Conservation (phyloP, 441 rosid species). For the Viola pubescens region DNA sequence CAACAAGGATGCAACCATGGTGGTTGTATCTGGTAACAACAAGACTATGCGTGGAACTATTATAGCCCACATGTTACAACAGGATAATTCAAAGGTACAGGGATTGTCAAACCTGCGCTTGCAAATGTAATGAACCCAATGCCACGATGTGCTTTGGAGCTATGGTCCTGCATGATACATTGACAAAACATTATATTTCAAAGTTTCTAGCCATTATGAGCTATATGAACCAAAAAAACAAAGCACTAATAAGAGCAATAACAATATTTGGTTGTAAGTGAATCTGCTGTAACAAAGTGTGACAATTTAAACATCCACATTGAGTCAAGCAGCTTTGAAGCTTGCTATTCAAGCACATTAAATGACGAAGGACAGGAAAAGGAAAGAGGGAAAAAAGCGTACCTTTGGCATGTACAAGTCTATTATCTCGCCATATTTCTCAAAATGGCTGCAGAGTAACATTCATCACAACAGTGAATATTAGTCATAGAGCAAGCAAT, state of each 20-base stretch:
- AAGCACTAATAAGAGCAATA: no score
- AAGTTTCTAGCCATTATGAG: not conserved
- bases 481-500: not conserved
- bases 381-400: constrained; percentile 12
- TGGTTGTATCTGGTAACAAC: not conserved
- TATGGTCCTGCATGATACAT: constrained; percentile 52
- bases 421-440: constrained; percentile 80
- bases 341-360: no score
- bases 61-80: not conserved
- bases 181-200: no score
- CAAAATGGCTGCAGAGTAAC: constrained; percentile 67
- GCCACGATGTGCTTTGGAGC: constrained; percentile 79
- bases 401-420: constrained; percentile 98
- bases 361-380: not conserved
- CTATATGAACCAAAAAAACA: no score
- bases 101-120: constrained; percentile 49
- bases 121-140: constrained; percentile 89
- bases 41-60: not conserved
- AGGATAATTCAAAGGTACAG: not conserved
- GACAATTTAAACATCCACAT: not conserved
- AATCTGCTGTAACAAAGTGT: not conserved
- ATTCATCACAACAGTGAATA: constrained; percentile 1
- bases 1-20: not conserved
- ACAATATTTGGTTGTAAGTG: no score
- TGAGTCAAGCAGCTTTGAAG: no score